Conservation (phyloP, 2,329 filamentous ascomycete genomes). For the Ascochyta pisi region DNA sequence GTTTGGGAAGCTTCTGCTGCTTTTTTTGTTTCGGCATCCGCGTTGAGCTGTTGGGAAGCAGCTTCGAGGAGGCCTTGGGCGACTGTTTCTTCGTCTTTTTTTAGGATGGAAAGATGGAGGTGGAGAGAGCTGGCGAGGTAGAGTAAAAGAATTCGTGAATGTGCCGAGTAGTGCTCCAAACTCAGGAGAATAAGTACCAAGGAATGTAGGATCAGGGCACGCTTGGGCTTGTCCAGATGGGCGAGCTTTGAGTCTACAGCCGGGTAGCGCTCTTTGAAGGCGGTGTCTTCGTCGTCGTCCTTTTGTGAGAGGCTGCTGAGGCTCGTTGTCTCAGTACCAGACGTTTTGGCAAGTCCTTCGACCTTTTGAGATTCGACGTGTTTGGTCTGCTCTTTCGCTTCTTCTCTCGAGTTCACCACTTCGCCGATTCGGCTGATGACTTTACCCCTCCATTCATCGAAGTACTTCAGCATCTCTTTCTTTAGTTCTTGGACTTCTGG, state of each 20-base stretch:
- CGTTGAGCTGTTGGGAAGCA: slow-evolving; percentile 72
- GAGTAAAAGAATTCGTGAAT: slow-evolving; percentile 74
- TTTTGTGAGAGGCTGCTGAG: slow-evolving; percentile 36
- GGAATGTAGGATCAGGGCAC: slow-evolving; percentile 73
- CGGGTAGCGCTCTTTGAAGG: slow-evolving; percentile 51
- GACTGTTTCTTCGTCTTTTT: slow-evolving; percentile 76
- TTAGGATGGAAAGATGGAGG: slow-evolving; percentile 69
- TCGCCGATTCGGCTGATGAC: slow-evolving; percentile 76
- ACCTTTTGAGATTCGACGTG: slow-evolving; percentile 32
- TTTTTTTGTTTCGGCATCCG: slow-evolving; percentile 77
- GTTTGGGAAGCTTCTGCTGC: slow-evolving; percentile 70
- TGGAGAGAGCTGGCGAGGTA: slow-evolving; percentile 73
- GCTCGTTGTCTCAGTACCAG: slow-evolving; percentile 33
- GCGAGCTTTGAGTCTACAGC: slow-evolving; percentile 58
- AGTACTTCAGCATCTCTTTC: slow-evolving; percentile 72
- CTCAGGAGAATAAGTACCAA: slow-evolving; percentile 76
- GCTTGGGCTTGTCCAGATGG: slow-evolving; percentile 65
- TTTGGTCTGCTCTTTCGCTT: slow-evolving; percentile 40
- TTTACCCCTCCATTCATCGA: slow-evolving; percentile 79
- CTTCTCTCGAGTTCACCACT: slow-evolving; percentile 56
- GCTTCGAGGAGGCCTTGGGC: slow-evolving; percentile 76
- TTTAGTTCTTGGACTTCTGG: slow-evolving; percentile 69
- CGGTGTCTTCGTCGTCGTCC: slow-evolving; percentile 45
- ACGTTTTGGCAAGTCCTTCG: slow-evolving; percentile 38
- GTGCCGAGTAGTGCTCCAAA: slow-evolving; percentile 76